A percentile compares a stretch with the other conserved stretches of the same genome.
Conservation (phyloP, 2,329 filamentous ascomycete species). For the Cryphonectria japonica region DNA sequence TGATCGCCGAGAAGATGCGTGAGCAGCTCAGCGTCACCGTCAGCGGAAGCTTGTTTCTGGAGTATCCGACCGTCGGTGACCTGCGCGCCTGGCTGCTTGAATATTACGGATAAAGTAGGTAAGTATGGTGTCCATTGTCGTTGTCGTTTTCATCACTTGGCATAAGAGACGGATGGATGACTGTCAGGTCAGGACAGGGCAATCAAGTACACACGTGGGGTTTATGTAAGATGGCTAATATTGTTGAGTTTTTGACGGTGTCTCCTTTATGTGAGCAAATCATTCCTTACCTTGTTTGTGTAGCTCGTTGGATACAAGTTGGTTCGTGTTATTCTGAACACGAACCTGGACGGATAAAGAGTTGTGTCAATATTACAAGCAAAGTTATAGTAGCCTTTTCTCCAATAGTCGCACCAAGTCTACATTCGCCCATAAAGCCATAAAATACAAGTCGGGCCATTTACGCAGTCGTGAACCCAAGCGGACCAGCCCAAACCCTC, state of each 20-base stretch:
- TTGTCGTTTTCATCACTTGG: background rate
- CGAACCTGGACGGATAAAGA: background rate
- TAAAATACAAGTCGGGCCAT: background rate
- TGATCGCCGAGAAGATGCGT: slow-evolving; percentile 41
- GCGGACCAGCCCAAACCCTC: slow-evolving; percentile 39
- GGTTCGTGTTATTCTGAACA: background rate
- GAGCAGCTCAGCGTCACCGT: slow-evolving; percentile 38
- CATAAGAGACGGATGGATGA: background rate
- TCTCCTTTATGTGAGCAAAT: no score
- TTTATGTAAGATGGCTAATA: background rate
- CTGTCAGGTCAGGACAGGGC: background rate
- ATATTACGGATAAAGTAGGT: slow-evolving; percentile 10
- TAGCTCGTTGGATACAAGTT: no score
- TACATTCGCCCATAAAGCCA: no score
- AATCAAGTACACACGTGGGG: background rate
- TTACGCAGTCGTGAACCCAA: slow-evolving; percentile 38
- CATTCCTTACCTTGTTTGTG: no score
- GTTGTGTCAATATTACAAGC: background rate
- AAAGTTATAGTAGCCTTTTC: background rate
- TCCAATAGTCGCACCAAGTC: no score
- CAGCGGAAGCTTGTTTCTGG: slow-evolving; percentile 39
- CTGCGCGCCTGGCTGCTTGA: slow-evolving; percentile 17
- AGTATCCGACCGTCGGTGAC: slow-evolving; percentile 37
- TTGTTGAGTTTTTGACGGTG: background rate
- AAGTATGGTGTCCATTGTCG: background rate